Evolutionary conservation across 768 basidiomycete species (phyloP).

Genomic region (Coprinellus micaceus): DNA sequence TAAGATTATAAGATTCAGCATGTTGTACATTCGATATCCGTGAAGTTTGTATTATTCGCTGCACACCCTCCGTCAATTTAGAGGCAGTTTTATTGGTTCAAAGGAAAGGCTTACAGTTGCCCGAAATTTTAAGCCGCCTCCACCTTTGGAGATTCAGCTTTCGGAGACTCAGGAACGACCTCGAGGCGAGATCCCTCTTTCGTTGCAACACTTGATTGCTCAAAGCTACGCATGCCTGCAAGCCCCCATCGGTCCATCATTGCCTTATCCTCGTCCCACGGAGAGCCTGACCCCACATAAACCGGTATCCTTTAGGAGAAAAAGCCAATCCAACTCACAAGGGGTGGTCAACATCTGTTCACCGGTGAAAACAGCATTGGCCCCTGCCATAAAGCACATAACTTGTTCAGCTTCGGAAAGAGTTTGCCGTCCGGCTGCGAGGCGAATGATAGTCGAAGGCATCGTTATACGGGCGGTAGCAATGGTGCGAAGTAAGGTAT

Average conservation of each 20-base stretch:
- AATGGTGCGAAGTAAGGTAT: slow-evolving; percentile 87
- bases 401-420: slow-evolving; percentile 90
- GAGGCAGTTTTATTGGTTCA: no score
- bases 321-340: slow-evolving; percentile 48
- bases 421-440: slow-evolving; percentile 90
- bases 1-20: background rate
- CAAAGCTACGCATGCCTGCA: slow-evolving; percentile 87
- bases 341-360: slow-evolving; percentile 97
- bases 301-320: background rate
- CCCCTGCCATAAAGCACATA: slow-evolving; percentile 98
- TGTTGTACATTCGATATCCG: slow-evolving; percentile 1
- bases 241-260: slow-evolving; percentile 95
- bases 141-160: background rate
- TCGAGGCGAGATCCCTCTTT: slow-evolving; percentile 43
- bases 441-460: slow-evolving; percentile 88
- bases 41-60: background rate
- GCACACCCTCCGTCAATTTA: background rate
- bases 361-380: slow-evolving; percentile 98
- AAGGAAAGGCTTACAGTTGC: no score
- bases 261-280: slow-evolving; percentile 66
- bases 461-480: slow-evolving; percentile 92
- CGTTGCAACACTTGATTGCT: slow-evolving; percentile 57
- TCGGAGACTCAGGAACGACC: background rate
- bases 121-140: background rate
- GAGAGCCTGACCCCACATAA: slow-evolving; percentile 40